Evolutionary conservation across 345 rosid species (phyloP).

Genomic region (Ceriops decandra): DNA sequence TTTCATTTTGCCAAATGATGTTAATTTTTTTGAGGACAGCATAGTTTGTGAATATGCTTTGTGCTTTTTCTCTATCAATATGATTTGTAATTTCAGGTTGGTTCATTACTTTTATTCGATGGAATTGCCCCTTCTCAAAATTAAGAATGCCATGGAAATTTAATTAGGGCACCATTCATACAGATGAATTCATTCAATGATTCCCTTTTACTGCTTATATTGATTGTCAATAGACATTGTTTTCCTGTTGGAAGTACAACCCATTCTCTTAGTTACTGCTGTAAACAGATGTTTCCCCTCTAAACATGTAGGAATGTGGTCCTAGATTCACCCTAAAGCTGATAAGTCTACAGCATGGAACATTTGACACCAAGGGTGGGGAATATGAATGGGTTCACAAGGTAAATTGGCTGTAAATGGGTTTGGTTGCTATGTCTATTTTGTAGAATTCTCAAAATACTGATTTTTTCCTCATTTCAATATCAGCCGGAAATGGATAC

Average conservation of each 20-base stretch:
- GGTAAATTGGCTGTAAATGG: conserved; percentile 34
- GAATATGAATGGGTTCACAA: conserved; percentile 98
- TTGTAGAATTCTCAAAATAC: conserved; percentile 4
- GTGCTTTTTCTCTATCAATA: too few species aligned
- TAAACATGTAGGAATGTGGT: conserved; percentile 69
- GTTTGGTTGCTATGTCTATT: neutral
- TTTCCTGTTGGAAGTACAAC: neutral
- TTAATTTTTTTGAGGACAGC: neutral
- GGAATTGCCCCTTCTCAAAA: neutral
- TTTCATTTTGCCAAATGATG: conserved; percentile 5
- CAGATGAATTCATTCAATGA: neutral
- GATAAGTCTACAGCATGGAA: conserved; percentile 79
- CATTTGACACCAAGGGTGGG: conserved; percentile 77
- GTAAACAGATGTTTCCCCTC: neutral
- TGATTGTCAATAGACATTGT: neutral
- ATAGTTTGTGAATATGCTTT: neutral
- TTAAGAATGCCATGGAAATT: neutral
- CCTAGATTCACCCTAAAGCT: conserved; percentile 85
- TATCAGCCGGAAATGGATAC: conserved; percentile 90
- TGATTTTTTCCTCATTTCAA: conserved; percentile 1
- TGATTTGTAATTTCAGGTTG: too few species aligned
- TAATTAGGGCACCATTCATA: neutral
- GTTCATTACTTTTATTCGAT: neutral
- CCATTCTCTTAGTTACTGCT: neutral
- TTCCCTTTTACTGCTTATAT: too few species aligned